These are phyloP conservation scores for Solanum hybrid DNA, from an alignment of 305 asterid species.

Conservation along the genomic window DNA sequence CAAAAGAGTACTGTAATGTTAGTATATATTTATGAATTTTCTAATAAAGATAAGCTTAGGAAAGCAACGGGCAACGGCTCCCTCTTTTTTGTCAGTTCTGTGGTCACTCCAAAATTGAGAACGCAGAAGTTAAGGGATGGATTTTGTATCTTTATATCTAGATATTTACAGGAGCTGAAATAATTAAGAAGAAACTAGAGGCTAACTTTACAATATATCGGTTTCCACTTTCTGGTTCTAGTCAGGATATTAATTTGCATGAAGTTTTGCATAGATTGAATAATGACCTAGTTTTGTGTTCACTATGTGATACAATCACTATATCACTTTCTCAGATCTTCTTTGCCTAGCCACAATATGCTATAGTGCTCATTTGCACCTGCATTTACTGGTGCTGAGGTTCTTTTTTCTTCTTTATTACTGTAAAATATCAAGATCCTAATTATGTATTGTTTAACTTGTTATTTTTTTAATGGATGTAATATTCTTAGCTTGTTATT, in stretches of 20 bases:
- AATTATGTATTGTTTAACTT: background rate
- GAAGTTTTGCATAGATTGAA: background rate
- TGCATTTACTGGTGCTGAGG: background rate
- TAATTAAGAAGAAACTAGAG: background rate
- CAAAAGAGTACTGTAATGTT: background rate
- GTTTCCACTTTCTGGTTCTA: background rate
- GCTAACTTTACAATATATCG: background rate
- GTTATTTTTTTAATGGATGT: background rate
- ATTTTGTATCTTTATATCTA: background rate
- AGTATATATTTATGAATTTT: background rate
- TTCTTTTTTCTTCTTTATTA: background rate
- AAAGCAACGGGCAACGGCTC: background rate
- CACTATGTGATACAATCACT: background rate
- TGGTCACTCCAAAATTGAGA: background rate
- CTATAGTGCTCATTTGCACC: background rate
- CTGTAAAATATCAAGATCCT: background rate
- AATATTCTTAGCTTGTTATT: background rate
- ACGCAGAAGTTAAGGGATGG: background rate
- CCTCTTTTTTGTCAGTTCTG: background rate
- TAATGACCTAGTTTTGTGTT: background rate
- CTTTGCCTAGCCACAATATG: background rate
- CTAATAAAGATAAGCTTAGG: background rate
- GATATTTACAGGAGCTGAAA: background rate
- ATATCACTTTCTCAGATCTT: background rate
- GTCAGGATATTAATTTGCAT: background rate